These are phyloP conservation scores for Aureobasidium pullulans DNA, from an alignment of 2,329 filamentous ascomycete genomes.

Conservation along the genomic window DNA sequence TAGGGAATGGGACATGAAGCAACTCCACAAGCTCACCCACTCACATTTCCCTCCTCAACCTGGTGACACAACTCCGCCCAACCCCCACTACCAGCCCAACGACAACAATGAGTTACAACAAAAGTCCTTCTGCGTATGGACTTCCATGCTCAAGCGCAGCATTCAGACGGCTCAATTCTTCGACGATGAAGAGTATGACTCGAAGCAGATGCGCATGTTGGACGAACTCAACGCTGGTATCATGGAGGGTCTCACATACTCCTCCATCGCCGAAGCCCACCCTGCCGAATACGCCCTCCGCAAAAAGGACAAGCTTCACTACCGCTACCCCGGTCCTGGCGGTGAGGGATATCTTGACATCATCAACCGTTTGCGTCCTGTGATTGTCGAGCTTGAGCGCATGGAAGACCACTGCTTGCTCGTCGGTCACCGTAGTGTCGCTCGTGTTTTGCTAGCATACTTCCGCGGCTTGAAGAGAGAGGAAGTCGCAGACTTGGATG, in stretches of 20 bases:
- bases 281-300: slow-evolving; percentile 77
- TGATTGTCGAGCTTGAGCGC: slow-evolving; percentile 94
- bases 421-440: slow-evolving; percentile 86
- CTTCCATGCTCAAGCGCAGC: slow-evolving; percentile 87
- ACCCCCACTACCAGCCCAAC: slow-evolving; percentile 66
- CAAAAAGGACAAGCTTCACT: slow-evolving; percentile 80
- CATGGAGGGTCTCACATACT: slow-evolving; percentile 93
- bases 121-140: slow-evolving; percentile 82
- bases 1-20: slow-evolving; percentile 72
- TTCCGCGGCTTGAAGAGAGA: slow-evolving; percentile 88
- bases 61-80: slow-evolving; percentile 89
- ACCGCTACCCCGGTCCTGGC: slow-evolving; percentile 74
- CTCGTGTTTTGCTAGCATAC: slow-evolving; percentile 87
- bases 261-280: slow-evolving; percentile 72
- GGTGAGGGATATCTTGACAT: slow-evolving; percentile 96
- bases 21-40: slow-evolving; percentile 67
- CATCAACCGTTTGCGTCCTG: slow-evolving; percentile 87
- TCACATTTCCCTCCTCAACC: slow-evolving; percentile 82
- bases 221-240: slow-evolving; percentile 90
- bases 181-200: slow-evolving; percentile 90
- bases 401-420: slow-evolving; percentile 94
- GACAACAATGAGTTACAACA: slow-evolving; percentile 26
- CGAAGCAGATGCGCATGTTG: slow-evolving; percentile 96
- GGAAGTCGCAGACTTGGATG: slow-evolving; percentile 88
- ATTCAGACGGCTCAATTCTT: slow-evolving; percentile 85